Evolutionary conservation across 2,329 filamentous ascomycete species (phyloP).

Genomic region (Amauroascus verrucosus): DNA sequence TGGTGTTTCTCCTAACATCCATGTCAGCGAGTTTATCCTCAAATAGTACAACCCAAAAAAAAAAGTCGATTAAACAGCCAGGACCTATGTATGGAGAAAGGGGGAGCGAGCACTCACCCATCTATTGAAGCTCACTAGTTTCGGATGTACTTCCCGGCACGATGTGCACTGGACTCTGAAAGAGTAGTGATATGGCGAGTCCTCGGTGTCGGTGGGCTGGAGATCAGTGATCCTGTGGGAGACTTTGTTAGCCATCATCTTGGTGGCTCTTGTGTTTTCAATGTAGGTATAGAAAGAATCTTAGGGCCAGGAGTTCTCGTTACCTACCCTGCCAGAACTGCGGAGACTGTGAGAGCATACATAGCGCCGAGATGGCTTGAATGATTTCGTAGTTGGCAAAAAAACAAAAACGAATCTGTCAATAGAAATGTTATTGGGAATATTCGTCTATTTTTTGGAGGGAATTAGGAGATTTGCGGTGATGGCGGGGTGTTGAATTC

Average conservation of each 20-base stretch:
- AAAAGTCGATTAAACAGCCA: no score
- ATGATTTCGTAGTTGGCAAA: neutral
- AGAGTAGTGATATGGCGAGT: conserved; percentile 85
- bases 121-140: conserved; percentile 74
- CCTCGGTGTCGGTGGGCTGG: conserved; percentile 68
- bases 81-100: no score
- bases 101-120: conserved; percentile 51
- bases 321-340: conserved; percentile 7
- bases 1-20: conserved; percentile 67
- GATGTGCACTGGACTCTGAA: conserved; percentile 99
- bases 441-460: no score
- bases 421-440: no score
- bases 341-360: conserved; percentile 7
- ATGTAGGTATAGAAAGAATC: no score
- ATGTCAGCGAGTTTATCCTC: neutral
- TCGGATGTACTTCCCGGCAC: conserved; percentile 81
- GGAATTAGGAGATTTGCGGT: neutral
- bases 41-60: no score
- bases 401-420: no score
- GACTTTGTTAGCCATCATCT: neutral
- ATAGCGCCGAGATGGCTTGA: neutral
- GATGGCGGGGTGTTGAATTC: neutral
- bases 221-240: conserved; percentile 71
- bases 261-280: no score
- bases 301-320: no score